phyloP scores from a whole-genome alignment of 1,139 yeast genomes.

The Debaryomyces psychrophilus region DNA sequence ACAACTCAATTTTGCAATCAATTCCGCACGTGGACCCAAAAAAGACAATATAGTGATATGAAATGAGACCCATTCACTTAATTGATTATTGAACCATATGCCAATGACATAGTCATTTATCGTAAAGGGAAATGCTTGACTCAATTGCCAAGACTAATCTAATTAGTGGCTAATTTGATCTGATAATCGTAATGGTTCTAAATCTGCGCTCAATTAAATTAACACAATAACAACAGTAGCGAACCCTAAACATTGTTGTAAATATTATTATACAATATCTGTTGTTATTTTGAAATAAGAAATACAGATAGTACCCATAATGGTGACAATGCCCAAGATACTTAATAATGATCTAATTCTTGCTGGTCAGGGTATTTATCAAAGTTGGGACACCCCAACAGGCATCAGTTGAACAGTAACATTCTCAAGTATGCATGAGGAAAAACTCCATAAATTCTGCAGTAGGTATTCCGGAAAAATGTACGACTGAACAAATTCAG shows the following conservation, averaged over 20 bases:
- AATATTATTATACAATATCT: not conserved
- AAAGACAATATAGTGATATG: not conserved
- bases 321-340: constrained; percentile 35
- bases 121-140: too few relatives aligned
- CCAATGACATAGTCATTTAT: too few relatives aligned
- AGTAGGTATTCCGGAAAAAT: constrained; percentile 34
- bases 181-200: too few relatives aligned
- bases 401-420: constrained; percentile 34
- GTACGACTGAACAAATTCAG: constrained; percentile 40
- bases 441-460: constrained; percentile 41
- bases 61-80: not conserved
- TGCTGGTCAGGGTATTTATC: constrained; percentile 27
- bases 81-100: too few relatives aligned
- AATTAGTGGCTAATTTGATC: too few relatives aligned
- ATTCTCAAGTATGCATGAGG: constrained; percentile 37
- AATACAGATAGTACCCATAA: constrained; percentile 9
- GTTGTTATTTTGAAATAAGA: too few relatives aligned
- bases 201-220: too few relatives aligned
- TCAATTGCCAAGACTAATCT: too few relatives aligned
- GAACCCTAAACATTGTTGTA: too few relatives aligned
- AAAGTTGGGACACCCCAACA: constrained; percentile 32
- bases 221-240: too few relatives aligned
- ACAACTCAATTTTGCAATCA: not conserved
- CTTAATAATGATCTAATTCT: constrained; percentile 31
- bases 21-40: not conserved